A percentile compares a stretch with the other conserved stretches of the same genome.
phyloP scores from a whole-genome alignment of 1,139 yeast species.

The Pneumocystis sp. region DNA sequence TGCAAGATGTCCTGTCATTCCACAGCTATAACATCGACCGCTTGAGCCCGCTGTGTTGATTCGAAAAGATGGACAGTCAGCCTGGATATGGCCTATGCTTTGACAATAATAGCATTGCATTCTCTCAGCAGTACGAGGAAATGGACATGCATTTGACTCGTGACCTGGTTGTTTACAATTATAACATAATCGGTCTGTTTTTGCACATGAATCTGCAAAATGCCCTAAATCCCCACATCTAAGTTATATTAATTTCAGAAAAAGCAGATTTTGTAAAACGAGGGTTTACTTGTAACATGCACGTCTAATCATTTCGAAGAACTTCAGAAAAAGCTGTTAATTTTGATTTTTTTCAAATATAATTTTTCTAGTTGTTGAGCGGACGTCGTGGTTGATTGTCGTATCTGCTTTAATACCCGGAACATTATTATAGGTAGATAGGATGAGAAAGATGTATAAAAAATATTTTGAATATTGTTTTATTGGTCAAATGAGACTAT shows the following conservation, averaged over 20 bases:
- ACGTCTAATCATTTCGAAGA: background rate
- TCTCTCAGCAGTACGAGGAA: constrained; percentile 60
- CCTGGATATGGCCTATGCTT: constrained; percentile 53
- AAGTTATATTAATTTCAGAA: background rate
- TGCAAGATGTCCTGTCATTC: constrained; percentile 62
- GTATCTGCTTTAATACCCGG: background rate
- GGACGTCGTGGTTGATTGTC: background rate
- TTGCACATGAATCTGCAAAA: constrained; percentile 74
- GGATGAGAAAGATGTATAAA: background rate
- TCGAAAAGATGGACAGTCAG: constrained; percentile 38
- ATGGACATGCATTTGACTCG: constrained; percentile 70
- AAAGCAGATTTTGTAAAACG: background rate
- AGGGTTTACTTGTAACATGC: background rate
- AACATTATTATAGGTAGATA: background rate
- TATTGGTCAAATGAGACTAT: background rate
- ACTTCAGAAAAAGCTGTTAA: background rate
- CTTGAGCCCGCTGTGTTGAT: constrained; percentile 21
- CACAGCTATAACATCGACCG: constrained; percentile 35
- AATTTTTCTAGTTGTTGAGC: background rate
- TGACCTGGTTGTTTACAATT: constrained; percentile 68
- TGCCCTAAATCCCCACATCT: constrained; percentile 41
- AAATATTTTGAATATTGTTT: too few species aligned
- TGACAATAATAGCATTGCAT: constrained; percentile 80
- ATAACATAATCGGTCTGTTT: constrained; percentile 75
- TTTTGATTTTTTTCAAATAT: background rate